Base-by-base conservation (phyloP, 257 asterid species). In the Rehmannia glutinosa region DNA sequence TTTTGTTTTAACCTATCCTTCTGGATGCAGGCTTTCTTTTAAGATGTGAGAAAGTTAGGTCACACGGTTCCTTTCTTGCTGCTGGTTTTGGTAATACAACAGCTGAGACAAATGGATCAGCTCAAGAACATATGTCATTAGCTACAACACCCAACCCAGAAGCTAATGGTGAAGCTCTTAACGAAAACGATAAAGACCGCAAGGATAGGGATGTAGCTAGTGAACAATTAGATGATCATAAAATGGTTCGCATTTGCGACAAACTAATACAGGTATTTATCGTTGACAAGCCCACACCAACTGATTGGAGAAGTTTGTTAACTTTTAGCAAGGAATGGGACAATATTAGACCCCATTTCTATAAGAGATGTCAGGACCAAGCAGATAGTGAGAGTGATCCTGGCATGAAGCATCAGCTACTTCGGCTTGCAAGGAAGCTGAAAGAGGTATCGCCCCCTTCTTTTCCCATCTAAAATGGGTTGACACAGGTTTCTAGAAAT, bases 281-380 rank as follows among this genome's bases (percentile, higher is more conserved):
- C 96, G 84, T 91, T 41, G 97, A 94, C 77, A 91, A 88, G 83
- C 91, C 99, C 28, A 78, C 86, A 8, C 87, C 99, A 43, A 74
- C 84, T 64, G 97, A 91, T 70, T 94, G 99, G 99, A 81, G 96
- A 81, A 85, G 82, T 75, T 76, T 91, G 46, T 70, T 94, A 73
- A 83, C 83, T 52, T 91, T 87, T 71, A 94, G 97, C 88, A 85
- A 81, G 74, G 89, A 87, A 78, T 94, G 97, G 99, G 59, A 79
- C 36, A 71, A 45, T 74, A 82, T 94, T 71, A 80, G 93, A 9
- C 97, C 99, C 43, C 88, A 91, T 68, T 94, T 94, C 78, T 85
- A 79, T 19, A 80, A 78, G 65, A 81, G 91, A 33, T 87, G 97
- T 75, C 88, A 88, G 80, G 84, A 82, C 10, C 77, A 77, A 78